Percentiles rank a stretch among this genome's conserved stretches.
These are phyloP conservation scores for Penicillium bialowiezense DNA, from an alignment of 495 filamentous ascomycete genomes.

Conservation along the genomic window DNA sequence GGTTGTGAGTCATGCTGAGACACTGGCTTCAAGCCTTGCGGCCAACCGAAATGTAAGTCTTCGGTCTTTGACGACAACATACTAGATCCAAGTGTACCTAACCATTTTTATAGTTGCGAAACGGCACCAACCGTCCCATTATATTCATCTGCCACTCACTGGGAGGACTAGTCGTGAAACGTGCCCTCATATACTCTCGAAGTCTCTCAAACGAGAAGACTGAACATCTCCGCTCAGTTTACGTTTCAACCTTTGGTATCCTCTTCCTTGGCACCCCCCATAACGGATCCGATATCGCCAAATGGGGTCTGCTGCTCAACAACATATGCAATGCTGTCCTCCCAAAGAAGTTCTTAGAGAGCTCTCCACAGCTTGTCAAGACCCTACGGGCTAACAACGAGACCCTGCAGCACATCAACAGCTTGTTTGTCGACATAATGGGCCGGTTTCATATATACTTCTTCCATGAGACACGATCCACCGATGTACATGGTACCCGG, in stretches of 20 bases:
- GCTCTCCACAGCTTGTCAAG: slow-evolving; percentile 65
- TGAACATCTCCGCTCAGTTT: slow-evolving; percentile 73
- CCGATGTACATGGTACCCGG: slow-evolving; percentile 60
- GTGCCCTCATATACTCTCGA: slow-evolving; percentile 63
- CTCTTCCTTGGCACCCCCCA: slow-evolving; percentile 90
- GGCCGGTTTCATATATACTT: slow-evolving; percentile 69
- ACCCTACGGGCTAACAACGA: slow-evolving; percentile 76
- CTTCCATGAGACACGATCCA: slow-evolving; percentile 69
- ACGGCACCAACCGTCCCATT: slow-evolving; percentile 62
- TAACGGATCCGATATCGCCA: slow-evolving; percentile 70
- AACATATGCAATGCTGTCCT: slow-evolving; percentile 68
- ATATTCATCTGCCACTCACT: slow-evolving; percentile 85
- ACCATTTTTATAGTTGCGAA: slow-evolving; percentile 42
- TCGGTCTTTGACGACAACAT: too few relatives aligned
- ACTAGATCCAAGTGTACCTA: too few relatives aligned
- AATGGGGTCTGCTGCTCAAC: slow-evolving; percentile 73
- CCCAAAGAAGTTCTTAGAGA: slow-evolving; percentile 68
- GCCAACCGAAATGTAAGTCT: slow-evolving; percentile 56
- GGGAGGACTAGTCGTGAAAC: slow-evolving; percentile 78
- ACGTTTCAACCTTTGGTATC: slow-evolving; percentile 79
- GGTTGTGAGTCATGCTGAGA: slow-evolving; percentile 81
- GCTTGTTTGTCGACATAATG: slow-evolving; percentile 70
- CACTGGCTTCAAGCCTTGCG: slow-evolving; percentile 59
- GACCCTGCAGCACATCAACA: slow-evolving; percentile 77
- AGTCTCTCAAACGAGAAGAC: slow-evolving; percentile 63